Evolutionary conservation across 2,329 filamentous ascomycete species (phyloP), one percentile per base, ranked within the genome.

Genomic region (Cytospora paraplurivora): DNA sequence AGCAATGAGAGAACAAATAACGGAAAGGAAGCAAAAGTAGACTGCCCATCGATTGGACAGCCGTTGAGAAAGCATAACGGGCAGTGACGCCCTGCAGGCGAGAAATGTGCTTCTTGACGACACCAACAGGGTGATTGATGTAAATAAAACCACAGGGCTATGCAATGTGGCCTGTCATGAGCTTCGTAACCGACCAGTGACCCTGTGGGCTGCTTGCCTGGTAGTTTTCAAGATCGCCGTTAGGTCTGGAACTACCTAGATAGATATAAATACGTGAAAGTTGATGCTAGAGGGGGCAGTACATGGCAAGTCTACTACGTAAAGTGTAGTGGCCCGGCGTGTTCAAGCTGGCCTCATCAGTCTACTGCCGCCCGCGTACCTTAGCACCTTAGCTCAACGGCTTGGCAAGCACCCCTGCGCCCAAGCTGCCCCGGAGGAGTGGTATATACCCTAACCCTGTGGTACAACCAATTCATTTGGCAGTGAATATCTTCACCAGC

Each of bases 31-130:
- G 67, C 85, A 82, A 66, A 91, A 75, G 68, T 86, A 80, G 70
- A 85, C 78, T 73, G 87, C 84, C 90, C 90, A 92, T 76, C 78
- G 80, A 73, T 76, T 78, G 78, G 85, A 85, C 79, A 79, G 75
- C 74, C 64, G 56, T 58, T 59, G 53, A 19, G 54, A 38, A 34
- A 56, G 62, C 64, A 66, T 66, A 53, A 7, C 49, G 59, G 62
- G 57, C 64, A 58, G 34, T 57, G 53, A 56, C 44, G 57, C 62
- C 64, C 56, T 57, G 56, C 37, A 41, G 44, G 53, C 54, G 50
- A 10, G 34, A 21, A 19, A 47, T 8, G 44, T 47, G 50, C 54
- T 56, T 27, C 53, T 61, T 58, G 51, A 59, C 50, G 56, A 56
- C 62, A 44, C 59, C 57, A 55, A 38, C n/a, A 35, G 35, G 52